Evolutionary conservation across 2,329 filamentous ascomycete species (phyloP).

Genomic region (Colletotrichum eleusines): DNA sequence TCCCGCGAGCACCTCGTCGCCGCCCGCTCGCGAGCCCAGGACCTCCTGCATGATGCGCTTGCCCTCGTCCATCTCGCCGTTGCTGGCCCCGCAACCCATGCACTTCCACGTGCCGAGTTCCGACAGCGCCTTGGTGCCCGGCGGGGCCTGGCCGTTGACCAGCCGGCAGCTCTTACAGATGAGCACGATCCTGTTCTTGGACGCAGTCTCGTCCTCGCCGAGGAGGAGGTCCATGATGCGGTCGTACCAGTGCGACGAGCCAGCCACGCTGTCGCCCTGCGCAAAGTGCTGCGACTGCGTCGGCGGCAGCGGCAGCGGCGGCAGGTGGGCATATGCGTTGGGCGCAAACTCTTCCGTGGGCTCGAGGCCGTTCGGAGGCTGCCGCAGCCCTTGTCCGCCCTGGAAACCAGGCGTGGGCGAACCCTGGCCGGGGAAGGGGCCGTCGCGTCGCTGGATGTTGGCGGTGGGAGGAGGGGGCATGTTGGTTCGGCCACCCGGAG

Average conservation of each 20-base stretch:
- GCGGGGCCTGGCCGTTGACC: constrained; percentile 95
- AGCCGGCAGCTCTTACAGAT: constrained; percentile 86
- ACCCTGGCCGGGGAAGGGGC: constrained; percentile 46
- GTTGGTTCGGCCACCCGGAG: constrained; percentile 55
- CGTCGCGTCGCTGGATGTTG: constrained; percentile 64
- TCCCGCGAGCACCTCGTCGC: constrained; percentile 21
- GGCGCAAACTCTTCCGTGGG: constrained; percentile 77
- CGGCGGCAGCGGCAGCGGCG: constrained; percentile 43
- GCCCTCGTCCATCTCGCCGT: constrained; percentile 84
- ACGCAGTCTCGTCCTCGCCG: constrained; percentile 92
- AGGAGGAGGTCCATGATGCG: constrained; percentile 91
- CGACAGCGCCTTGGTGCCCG: constrained; percentile 80
- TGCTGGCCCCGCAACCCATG: constrained; percentile 83
- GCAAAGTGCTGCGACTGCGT: constrained; percentile 41
- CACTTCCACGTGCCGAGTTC: constrained; percentile 92
- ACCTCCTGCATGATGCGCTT: constrained; percentile 79
- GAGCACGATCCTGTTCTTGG: constrained; percentile 90
- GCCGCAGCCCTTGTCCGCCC: constrained; percentile 43
- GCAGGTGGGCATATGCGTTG: constrained; percentile 69
- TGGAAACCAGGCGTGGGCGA: constrained; percentile 46
- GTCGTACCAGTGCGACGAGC: constrained; percentile 85
- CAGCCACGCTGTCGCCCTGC: constrained; percentile 23
- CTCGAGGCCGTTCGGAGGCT: constrained; percentile 50
- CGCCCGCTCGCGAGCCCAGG: constrained; percentile 49
- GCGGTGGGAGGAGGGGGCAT: constrained; percentile 72